A percentile compares a stretch with the other conserved stretches of the same genome.
phyloP scores from a whole-genome alignment of 2,329 filamentous ascomycete species.

The Fusarium stilboides region DNA sequence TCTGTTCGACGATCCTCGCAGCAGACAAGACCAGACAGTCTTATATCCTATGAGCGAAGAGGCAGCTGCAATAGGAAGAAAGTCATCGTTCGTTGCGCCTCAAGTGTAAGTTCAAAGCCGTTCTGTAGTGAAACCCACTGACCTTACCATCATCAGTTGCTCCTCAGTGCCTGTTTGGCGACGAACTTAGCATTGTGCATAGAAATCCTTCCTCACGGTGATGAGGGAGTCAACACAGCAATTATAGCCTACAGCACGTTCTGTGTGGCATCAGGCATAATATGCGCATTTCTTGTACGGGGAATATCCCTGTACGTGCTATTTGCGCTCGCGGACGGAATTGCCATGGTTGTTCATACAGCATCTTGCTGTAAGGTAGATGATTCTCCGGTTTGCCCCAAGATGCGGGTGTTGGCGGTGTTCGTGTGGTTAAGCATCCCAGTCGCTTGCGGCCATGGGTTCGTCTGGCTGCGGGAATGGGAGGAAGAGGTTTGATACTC shows the following conservation, averaged over 20 bases:
- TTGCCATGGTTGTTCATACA: not conserved
- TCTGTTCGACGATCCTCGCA: not conserved
- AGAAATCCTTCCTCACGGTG: not conserved
- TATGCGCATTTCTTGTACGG: not conserved
- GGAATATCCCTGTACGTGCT: not conserved
- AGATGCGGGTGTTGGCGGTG: not conserved
- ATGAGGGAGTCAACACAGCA: not conserved
- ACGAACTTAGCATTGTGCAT: not conserved
- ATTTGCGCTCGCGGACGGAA: not conserved
- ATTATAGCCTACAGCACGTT: not conserved
- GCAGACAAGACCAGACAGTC: not conserved
- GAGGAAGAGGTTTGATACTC: not conserved
- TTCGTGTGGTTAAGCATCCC: conserved; percentile 5
- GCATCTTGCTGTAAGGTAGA: not conserved
- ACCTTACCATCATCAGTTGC: not conserved
- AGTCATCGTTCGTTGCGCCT: not conserved
- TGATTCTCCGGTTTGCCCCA: not conserved
- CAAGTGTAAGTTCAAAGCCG: not conserved
- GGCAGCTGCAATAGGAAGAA: not conserved
- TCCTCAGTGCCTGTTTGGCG: not conserved
- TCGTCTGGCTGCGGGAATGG: not conserved
- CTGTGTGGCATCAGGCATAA: not conserved
- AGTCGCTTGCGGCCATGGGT: not conserved
- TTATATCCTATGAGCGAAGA: not conserved
- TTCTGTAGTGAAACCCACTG: not conserved